Base-by-base conservation (phyloP, 2,329 filamentous ascomycete genomes). In the Aspergillus persii region DNA sequence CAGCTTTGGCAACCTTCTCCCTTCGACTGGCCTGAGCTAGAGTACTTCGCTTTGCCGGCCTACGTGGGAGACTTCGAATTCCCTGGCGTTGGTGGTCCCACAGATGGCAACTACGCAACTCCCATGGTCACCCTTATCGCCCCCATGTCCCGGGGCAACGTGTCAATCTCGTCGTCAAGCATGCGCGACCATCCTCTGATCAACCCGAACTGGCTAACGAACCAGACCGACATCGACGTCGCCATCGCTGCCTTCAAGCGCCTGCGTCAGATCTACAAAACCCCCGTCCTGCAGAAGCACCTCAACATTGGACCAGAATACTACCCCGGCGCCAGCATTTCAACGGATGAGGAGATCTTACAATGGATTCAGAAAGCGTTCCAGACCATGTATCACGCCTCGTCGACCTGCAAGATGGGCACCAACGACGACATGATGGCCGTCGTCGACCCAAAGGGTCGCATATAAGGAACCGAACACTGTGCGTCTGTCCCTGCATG, bases 111-210 rank as follows among this genome's bases (percentile, higher is more conserved):
- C n/a, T 65, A 65, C 48, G 57, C 57, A 9, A 52, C 58, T 27
- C 50, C 60, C 27, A 46, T 33, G 8, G 56, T 30, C 2, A 55
- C 50, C 8, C 36, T 63, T n/a, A 47, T 61, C 6, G 55, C 73
- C 0, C 72, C 77, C 0, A 57, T 73, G 1, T 75, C 71, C 2
- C 69, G 73, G 1, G 64, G 62, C 50, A 58, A 53, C 18, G 56
- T 66, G 26, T 54, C 51, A 5, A 55, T 66, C 33, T 30, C 11
- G 18, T 46, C 31, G 50, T 49, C 49, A 41, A 51, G 62, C 46
- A 54, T 54, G n/a, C 18, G 26, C 18, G 59, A 54, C 18, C 12
- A 36, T 4, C 64, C 64, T 2, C 26, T 62, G 50, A 59, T 66
- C 58, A 54, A 53, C 29, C 54, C 55, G 5, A 60, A 59, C 50